A percentile compares a stretch with the other conserved stretches of the same genome.
phyloP scores from a whole-genome alignment of 1,139 yeast genomes.

The Blastobotrys elegans region DNA sequence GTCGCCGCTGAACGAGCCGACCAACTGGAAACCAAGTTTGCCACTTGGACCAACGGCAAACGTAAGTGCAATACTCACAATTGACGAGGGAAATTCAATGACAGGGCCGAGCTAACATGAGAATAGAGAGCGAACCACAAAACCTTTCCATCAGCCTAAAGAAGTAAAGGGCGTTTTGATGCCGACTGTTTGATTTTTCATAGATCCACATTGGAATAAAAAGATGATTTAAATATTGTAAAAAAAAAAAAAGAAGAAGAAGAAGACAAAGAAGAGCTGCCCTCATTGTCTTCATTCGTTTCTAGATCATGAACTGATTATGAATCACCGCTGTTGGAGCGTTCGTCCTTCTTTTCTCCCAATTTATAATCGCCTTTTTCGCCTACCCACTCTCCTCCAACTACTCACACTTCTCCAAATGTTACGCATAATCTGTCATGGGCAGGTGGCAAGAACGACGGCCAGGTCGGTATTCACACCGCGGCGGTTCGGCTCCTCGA shows the following conservation, averaged over 20 bases:
- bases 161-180: slow-evolving; percentile 14
- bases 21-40: slow-evolving; percentile 66
- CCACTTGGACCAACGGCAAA: slow-evolving; percentile 69
- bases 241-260: too few species aligned
- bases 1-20: slow-evolving; percentile 74
- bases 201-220: too few species aligned
- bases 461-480: neutral
- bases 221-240: too few species aligned
- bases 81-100: too few species aligned
- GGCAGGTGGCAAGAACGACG: neutral
- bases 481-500: neutral
- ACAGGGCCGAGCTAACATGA: slow-evolving; percentile 5
- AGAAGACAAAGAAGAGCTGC: too few species aligned
- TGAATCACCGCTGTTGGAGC: too few species aligned
- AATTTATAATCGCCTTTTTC: too few species aligned
- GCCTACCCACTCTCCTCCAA: too few species aligned
- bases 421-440: slow-evolving; percentile 2
- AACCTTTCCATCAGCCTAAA: slow-evolving; percentile 19
- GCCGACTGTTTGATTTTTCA: neutral
- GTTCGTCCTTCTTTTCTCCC: too few species aligned
- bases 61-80: too few species aligned
- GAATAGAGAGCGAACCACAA: slow-evolving; percentile 22
- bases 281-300: too few species aligned
- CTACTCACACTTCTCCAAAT: neutral
- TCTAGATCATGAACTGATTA: too few species aligned